Evolutionary conservation across 306 rosid species (phyloP).

Genomic region (Erythrophleum fordii): DNA sequence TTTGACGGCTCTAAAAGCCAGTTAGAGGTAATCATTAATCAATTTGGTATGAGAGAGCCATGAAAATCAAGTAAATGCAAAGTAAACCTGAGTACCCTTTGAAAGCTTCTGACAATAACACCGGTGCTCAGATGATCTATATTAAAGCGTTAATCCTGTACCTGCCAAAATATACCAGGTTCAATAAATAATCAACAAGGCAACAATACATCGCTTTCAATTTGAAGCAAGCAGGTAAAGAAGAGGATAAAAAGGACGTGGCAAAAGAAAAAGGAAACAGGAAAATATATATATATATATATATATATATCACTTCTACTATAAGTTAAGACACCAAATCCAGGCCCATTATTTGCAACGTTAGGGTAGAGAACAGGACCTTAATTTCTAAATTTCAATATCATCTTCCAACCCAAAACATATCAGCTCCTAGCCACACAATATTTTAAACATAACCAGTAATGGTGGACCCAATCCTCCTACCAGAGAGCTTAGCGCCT

Average conservation of each 20-base stretch:
- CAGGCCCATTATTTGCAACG: background rate
- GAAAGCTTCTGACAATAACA: slow-evolving; percentile 38
- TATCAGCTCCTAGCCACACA: background rate
- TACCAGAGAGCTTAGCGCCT: background rate
- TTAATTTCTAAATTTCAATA: background rate
- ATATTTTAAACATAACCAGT: slow-evolving; percentile 7
- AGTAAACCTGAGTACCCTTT: slow-evolving; percentile 52
- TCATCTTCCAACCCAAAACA: background rate
- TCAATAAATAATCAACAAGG: slow-evolving; percentile 32
- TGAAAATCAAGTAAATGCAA: slow-evolving; percentile 45
- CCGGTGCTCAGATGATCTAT: slow-evolving; percentile 31
- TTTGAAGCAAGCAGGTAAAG: background rate
- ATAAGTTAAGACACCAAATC: background rate
- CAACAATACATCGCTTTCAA: background rate
- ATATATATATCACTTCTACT: too few species aligned
- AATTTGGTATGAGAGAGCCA: slow-evolving; percentile 42
- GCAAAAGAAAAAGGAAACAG: background rate
- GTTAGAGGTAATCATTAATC: slow-evolving; percentile 50
- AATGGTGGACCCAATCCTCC: background rate
- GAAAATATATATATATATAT: too few species aligned
- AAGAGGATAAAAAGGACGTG: background rate
- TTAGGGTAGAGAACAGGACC: background rate
- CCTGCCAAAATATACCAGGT: slow-evolving; percentile 55
- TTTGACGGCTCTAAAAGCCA: slow-evolving; percentile 44
- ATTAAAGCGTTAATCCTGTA: slow-evolving; percentile 42